A percentile compares a stretch with the other conserved stretches of the same genome.
Evolutionary conservation across 2,329 filamentous ascomycete species (phyloP).

Genomic region (Clonostachys rhizophaga): DNA sequence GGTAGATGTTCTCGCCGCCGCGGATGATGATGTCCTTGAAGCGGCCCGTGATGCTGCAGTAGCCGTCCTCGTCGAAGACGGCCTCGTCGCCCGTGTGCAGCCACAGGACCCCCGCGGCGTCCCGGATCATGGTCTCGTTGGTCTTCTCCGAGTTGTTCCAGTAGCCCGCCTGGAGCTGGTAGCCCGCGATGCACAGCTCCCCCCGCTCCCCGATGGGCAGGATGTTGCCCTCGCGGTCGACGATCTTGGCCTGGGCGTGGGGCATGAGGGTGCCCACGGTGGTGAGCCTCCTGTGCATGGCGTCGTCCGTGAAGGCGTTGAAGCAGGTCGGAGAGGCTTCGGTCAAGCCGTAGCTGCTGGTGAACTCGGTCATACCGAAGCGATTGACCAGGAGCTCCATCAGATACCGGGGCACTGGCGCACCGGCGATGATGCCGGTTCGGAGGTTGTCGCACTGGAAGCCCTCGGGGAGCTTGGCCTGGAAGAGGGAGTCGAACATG

Average conservation of each 20-base stretch:
- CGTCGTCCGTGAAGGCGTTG: conserved; percentile 72
- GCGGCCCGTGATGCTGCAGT: conserved; percentile 68
- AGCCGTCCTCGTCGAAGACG: conserved; percentile 62
- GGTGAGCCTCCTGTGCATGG: conserved; percentile 58
- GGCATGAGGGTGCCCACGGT: conserved; percentile 76
- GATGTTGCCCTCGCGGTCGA: conserved; percentile 60
- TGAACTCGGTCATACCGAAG: conserved; percentile 73
- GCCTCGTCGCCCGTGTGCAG: conserved; percentile 66
- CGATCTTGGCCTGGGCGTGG: conserved; percentile 72
- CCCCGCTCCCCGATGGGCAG: conserved; percentile 65
- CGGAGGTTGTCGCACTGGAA: conserved; percentile 51
- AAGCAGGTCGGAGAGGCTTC: conserved; percentile 79
- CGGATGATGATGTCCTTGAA: conserved; percentile 80
- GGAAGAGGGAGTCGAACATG: conserved; percentile 70
- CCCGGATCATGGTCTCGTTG: conserved; percentile 50
- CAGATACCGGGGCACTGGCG: conserved; percentile 68
- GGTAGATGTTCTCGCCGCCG: conserved; percentile 71
- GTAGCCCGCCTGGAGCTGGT: conserved; percentile 66
- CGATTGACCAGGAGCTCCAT: conserved; percentile 69
- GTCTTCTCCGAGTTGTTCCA: conserved; percentile 74
- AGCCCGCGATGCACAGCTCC: conserved; percentile 75
- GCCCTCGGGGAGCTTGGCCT: conserved; percentile 32
- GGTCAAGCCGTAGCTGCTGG: conserved; percentile 67
- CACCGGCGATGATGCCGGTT: conserved; percentile 76
- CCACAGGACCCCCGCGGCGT: conserved; percentile 54